Base-by-base conservation (phyloP, 2,329 filamentous ascomycete species). In the Trichocomaceae sp. region DNA sequence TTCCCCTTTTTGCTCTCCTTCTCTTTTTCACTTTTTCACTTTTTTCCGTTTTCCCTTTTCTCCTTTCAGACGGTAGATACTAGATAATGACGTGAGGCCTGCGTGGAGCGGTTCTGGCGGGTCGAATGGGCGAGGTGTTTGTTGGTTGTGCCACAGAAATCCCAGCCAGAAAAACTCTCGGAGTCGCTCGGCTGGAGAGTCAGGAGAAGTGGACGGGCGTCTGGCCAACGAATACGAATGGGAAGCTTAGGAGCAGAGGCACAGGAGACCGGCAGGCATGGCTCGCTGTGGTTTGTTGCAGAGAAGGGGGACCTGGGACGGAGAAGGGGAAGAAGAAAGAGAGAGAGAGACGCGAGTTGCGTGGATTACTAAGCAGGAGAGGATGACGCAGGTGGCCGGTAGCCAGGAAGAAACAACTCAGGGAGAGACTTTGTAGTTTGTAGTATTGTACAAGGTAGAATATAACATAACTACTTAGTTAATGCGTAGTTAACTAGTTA, bases 1-100 rank as follows among this genome's bases (percentile, higher is more conserved):
- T 22, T 17, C 12, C 10, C 29, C 4, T 23, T 3, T 51, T 44
- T 17, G 5, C 22, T 48, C 7, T 15, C 8, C 37, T n/a, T 22
- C 3, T 5, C 7, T n/a, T 41, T 22, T n/a, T n/a, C n/a, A n/a
- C n/a, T n/a, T n/a, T n/a, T n/a, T n/a, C n/a, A n/a, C n/a, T n/a
- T n/a, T n/a, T n/a, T n/a, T n/a, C n/a, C n/a, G n/a, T n/a, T n/a
- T n/a, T n/a, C n/a, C n/a, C 13, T 45, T 7, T 29, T 52, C 23
- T 15, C 10, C 37, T 51, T 48, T n/a, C 42, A n/a, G n/a, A n/a
- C n/a, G n/a, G n/a, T n/a, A n/a, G n/a, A n/a, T n/a, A 35, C 17
- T 35, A 26, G 39, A 57, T 50, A 42, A 61, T 66, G 65, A 66
- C 64, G 64, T 66, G 63, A 64, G 59, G 57, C 61, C 63, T 63